phyloP scores from a whole-genome alignment of 768 basidiomycete genomes.

The Boletus vinaceobasis region DNA sequence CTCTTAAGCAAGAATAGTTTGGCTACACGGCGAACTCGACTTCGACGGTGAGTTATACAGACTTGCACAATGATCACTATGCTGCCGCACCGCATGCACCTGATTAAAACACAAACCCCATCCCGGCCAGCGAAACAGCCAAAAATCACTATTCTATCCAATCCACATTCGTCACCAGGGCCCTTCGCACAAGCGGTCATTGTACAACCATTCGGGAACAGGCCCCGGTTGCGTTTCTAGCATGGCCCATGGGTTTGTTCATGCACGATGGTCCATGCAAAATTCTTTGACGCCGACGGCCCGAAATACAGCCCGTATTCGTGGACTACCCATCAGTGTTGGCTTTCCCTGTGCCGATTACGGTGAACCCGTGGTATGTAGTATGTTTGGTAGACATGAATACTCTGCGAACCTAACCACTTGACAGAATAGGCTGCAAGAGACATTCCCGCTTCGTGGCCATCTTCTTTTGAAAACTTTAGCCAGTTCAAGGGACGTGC shows the following conservation, averaged over 20 bases:
- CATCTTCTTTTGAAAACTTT: constrained; percentile 70
- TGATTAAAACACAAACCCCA: too few species aligned
- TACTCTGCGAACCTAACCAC: not conserved
- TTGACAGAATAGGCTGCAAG: constrained; percentile 54
- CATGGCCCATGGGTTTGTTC: constrained; percentile 61
- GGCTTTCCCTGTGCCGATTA: constrained; percentile 43
- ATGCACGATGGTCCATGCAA: constrained; percentile 42
- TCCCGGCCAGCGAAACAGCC: too few species aligned
- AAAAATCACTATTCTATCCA: too few species aligned
- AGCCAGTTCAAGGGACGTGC: constrained; percentile 57
- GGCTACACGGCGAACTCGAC: too few species aligned
- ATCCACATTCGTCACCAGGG: too few species aligned
- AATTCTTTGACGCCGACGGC: constrained; percentile 37
- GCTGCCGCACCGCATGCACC: too few species aligned
- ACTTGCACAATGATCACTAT: too few species aligned
- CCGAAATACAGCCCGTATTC: constrained; percentile 40
- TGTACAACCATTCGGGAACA: not conserved
- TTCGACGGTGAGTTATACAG: too few species aligned
- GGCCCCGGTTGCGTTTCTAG: constrained; percentile 52
- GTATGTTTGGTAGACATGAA: constrained; percentile 6
- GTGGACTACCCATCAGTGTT: constrained; percentile 52
- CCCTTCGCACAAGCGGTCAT: not conserved
- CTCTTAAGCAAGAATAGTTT: not conserved
- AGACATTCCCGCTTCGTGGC: constrained; percentile 62
- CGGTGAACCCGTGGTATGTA: constrained; percentile 34